These are phyloP conservation scores for Decorospora gaudefroyi DNA, from an alignment of 2,329 filamentous ascomycete genomes.

Conservation along the genomic window DNA sequence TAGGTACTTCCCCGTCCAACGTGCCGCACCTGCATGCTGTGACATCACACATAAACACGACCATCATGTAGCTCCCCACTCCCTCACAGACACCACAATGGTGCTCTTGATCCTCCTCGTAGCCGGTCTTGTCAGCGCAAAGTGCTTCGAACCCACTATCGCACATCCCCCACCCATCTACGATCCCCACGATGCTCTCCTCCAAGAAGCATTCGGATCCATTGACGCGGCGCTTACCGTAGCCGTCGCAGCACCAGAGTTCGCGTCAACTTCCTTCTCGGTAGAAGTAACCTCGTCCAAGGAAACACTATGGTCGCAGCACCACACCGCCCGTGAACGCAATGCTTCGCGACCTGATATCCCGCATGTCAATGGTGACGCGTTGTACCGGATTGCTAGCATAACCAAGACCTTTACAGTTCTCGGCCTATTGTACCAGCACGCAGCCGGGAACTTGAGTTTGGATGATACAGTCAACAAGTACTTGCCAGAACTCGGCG, in stretches of 20 bases:
- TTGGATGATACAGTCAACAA: conserved; percentile 43
- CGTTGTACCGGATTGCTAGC: conserved; percentile 50
- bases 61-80: conserved; percentile 9
- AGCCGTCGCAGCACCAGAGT: conserved; percentile 36
- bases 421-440: conserved; percentile 40
- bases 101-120: conserved; percentile 16
- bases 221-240: conserved; percentile 34
- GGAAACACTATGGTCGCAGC: conserved; percentile 46
- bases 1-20: no score
- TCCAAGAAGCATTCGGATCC: conserved; percentile 37
- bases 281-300: conserved; percentile 49
- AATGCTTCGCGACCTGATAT: conserved; percentile 47
- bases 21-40: not conserved
- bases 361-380: conserved; percentile 45
- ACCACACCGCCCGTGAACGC: conserved; percentile 46
- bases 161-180: conserved; percentile 48
- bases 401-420: conserved; percentile 46
- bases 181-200: conserved; percentile 31
- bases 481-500: conserved; percentile 41
- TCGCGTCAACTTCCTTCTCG: conserved; percentile 47
- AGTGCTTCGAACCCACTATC: conserved; percentile 46
- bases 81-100: conserved; percentile 21
- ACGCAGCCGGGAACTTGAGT: conserved; percentile 42
- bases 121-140: conserved; percentile 21
- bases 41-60: conserved; percentile 1